Conservation (phyloP, 805 yeast species). For the Suhomyces canberraensis region DNA sequence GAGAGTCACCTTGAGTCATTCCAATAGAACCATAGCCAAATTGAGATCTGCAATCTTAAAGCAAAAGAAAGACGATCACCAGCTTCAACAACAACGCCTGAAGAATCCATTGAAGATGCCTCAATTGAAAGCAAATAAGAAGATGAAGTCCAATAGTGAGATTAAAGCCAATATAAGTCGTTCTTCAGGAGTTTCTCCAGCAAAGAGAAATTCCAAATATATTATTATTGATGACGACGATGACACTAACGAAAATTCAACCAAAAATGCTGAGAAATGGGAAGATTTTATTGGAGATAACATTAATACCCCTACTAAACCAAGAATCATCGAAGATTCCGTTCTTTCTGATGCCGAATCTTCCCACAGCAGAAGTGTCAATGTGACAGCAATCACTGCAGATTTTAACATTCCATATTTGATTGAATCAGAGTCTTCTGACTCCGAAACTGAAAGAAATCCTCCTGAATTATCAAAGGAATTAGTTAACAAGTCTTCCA, state of each 20-base stretch:
- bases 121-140: constrained; percentile 10
- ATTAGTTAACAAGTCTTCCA: constrained; percentile 10
- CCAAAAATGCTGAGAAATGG: constrained; percentile 29
- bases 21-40: constrained; percentile 60
- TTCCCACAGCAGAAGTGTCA: constrained; percentile 10
- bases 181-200: constrained; percentile 28
- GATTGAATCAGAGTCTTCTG: constrained; percentile 28
- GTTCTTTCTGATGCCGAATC: constrained; percentile 12
- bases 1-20: constrained; percentile 59
- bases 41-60: constrained; percentile 51
- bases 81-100: constrained; percentile 12
- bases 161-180: constrained; percentile 16
- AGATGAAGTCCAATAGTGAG: constrained; percentile 12
- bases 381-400: constrained; percentile 14
- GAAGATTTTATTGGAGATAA: constrained; percentile 37
- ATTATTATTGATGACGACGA: constrained; percentile 26
- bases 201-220: constrained; percentile 34
- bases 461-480: constrained; percentile 16
- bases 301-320: constrained; percentile 20
- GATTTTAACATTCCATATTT: constrained; percentile 23
- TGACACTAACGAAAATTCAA: constrained; percentile 13
- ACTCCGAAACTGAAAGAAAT: constrained; percentile 13
- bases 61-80: constrained; percentile 37
- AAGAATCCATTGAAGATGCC: constrained; percentile 13
- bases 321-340: constrained; percentile 15